Evolutionary conservation across 2,329 filamentous ascomycete species (phyloP).

Genomic region (Phaeosphaeriaceae sp.): DNA sequence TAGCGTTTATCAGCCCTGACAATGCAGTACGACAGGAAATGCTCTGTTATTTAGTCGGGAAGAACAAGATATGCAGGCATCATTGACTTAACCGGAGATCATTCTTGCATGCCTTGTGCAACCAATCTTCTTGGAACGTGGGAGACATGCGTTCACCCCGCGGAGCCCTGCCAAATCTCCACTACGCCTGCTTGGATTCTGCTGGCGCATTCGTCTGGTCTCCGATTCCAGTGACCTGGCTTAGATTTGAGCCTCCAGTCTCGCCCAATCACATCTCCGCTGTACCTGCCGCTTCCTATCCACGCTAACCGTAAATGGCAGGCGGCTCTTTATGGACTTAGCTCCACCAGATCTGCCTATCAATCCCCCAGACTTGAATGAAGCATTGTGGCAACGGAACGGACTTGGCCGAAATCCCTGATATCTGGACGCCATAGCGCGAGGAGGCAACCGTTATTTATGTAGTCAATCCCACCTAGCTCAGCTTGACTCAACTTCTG

Average conservation of each 20-base stretch:
- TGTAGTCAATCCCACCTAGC: background rate
- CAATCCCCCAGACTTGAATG: conserved; percentile 12
- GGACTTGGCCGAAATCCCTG: conserved; percentile 37
- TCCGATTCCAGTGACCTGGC: conserved; percentile 4
- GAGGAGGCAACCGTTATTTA: conserved; percentile 11
- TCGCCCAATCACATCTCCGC: background rate
- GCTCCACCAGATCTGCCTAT: conserved; percentile 26
- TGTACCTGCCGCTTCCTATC: background rate
- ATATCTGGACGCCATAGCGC: conserved; percentile 12
- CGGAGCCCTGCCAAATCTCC: background rate
- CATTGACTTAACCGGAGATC: too few species aligned
- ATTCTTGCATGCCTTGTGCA: too few species aligned
- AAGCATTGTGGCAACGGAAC: conserved; percentile 29
- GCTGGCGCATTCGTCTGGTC: background rate
- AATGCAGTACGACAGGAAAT: background rate
- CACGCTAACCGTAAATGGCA: conserved; percentile 5
- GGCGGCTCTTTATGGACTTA: conserved; percentile 23
- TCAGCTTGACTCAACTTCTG: background rate
- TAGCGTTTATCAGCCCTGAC: background rate
- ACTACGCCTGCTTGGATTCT: background rate
- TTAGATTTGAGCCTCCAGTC: background rate
- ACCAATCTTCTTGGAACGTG: too few species aligned
- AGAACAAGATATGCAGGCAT: too few species aligned
- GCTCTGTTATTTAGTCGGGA: background rate
- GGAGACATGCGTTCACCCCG: background rate